Base-by-base conservation (phyloP, 2,329 filamentous ascomycete species). In the Verticillium nonalfalfae region DNA sequence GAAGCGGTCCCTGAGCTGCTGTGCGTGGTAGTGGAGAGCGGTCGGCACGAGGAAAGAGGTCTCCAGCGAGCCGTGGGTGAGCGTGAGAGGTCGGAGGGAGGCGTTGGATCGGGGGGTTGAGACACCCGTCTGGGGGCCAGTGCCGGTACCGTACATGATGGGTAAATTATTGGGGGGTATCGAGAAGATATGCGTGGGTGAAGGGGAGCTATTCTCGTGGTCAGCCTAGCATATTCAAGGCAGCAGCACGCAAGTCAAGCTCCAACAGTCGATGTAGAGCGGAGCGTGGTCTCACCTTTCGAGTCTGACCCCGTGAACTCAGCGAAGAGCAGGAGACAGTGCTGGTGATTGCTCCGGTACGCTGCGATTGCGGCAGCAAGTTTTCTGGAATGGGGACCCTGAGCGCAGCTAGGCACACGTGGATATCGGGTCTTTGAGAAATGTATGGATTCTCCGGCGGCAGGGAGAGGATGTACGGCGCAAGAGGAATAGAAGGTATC, bases 11-110 rank as follows among this genome's bases (percentile, higher is more conserved):
- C 94, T 96, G 73, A 98, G 84, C 80, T 97, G 91, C 64, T 93
- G 90, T 70, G 95, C 95, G 77, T 95, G 93, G 82, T 96, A 99
- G 79, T 99, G 95, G 66, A 97, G 87, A 71, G 88, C 91, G 69
- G 95, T 98, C 62, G 95, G 94, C 73, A 99, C 90, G 72, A 97
- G 88, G 76, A 99, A 95, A 60, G 92, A 94, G 72, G 96, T 92
- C 77, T 99, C 95, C 79, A 99, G 93, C 60, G 91, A 92, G 75
- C 96, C 95, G 78, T 99, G 95, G 67, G 88, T 85, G 72, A 99
- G 85, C 71, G 90, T 92, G 73, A 99, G 87, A 66, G 95, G 94
- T 68, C 95, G 91, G 68, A 97, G 87, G 66, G 94, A 97, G 68
- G 93, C 89, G 69, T 91, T 95, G 61, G 94, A 97, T 79, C 95